Base-by-base conservation (phyloP, 2,329 filamentous ascomycete genomes). In the Trichoderma pleuroti region DNA sequence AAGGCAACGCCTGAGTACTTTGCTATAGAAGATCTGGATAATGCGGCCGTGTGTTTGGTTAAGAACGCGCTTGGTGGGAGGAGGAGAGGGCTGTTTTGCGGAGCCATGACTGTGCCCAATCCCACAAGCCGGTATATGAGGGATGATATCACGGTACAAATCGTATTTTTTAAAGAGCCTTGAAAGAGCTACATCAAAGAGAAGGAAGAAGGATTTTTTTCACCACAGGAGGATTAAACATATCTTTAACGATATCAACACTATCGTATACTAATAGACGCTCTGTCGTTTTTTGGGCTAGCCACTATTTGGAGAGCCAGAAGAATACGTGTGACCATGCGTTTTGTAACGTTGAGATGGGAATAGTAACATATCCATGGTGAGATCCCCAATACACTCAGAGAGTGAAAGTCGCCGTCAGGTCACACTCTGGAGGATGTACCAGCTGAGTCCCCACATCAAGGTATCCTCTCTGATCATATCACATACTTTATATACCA, bases 131-230 rank as follows among this genome's bases (percentile, higher is more conserved):
- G 93, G 72, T 76, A 78, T 61, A 77, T 81, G 59, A 88, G 92
- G 74, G 93, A 96, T 76, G 93, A 96, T 78, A 85, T 95, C 68
- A 96, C 93, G 0, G 91, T 96, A 18, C 92, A 96, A 80, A 92
- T 97, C 36, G 91, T 95, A 72, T 95, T 96, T 72, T 81, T 81
- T 64, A 76, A 74, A 39, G 71, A 74, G 4, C 73, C 72, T 42
- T 70, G 1, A 61, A 16, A 10, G 21, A 21, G 3, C 26, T 5
- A 11, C 28, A 30, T n/a, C 0, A 7, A n/a, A 3, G 21, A 14
- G n/a, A 30, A n/a, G 7, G 8, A n/a, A n/a, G 16, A 28, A 28
- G 8, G n/a, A 18, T 32, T 9, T 32, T 34, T 10, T 42, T 42
- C 18, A 42, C 16, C 39, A 42, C 16, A n/a, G 39, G 39, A 42